Evolutionary conservation across 1,139 yeast species (phyloP), one percentile per base, ranked within the genome.

Genomic region (Candida tropicalis): DNA sequence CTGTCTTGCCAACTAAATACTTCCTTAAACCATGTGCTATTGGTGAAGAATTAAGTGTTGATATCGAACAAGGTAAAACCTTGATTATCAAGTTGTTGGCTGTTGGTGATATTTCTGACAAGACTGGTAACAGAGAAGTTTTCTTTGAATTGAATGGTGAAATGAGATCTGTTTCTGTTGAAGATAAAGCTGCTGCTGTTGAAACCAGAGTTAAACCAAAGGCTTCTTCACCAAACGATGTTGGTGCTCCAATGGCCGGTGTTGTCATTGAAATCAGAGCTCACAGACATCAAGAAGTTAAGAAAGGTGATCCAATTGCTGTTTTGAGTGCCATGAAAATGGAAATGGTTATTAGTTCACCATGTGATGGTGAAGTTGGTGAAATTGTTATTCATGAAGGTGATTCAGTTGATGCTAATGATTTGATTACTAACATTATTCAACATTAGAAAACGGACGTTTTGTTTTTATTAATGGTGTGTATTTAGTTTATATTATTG

Each of bases 241-340:
- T 95, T 51, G 99, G 98, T 56, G 96, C 99, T 4, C 99, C 99
- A 68, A 93, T 93, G 99, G 95, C 98, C 26, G 99, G 99, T 73
- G 98, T 93, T 50, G 90, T 93, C 47, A 89, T 93, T 55, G 99
- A 95, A 70, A 85, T 93, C 46, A 88, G 95, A 62, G 87, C 89
- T 49, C 87, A 89, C 71, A 81, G 81, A 56, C 97, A 96, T 49
- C 76, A 83, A 42, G 86, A 84, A 54, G 96, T 95, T 53, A 89
- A 87, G 79, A 93, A 91, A 81, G 99, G 99, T 54, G 97, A 93
- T 63, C 95, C 97, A 35, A 68, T 93, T 56, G 96, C 96, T 45
- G 97, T 93, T 24, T 77, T 93, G 60, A 84, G 95, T 62, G 99
- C 99, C 53, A 95, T 93, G 99, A 95, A 95, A 81, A 95, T 95